Conservation (phyloP, 176 grass and related monocot species). For the Tillandsia leiboldiana region DNA sequence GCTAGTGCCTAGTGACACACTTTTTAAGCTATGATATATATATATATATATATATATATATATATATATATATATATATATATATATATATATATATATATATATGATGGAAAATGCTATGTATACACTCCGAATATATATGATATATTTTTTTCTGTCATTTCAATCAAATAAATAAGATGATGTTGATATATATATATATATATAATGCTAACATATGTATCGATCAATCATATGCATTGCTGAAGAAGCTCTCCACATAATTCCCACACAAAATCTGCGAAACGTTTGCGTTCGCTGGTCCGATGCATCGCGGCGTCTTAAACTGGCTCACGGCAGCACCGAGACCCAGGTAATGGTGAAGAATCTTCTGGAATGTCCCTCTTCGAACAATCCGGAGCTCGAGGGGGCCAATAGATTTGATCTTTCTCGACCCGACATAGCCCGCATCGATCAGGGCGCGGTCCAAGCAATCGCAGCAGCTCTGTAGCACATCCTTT, state of each 20-base stretch:
- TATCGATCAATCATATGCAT: conserved; percentile 28
- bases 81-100: no score
- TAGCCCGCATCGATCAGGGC: conserved; percentile 56
- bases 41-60: no score
- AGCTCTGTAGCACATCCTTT: conserved; percentile 45
- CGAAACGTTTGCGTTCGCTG: conserved; percentile 39
- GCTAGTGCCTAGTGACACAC: no score
- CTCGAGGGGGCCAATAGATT: conserved; percentile 51
- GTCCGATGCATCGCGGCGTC: conserved; percentile 44
- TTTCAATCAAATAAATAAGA: no score
- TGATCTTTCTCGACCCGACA: conserved; percentile 24
- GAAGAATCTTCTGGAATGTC: conserved; percentile 52
- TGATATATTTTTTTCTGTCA: no score
- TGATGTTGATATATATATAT: neutral
- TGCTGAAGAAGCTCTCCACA: conserved; percentile 24
- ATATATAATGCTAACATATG: neutral
- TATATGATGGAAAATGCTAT: no score
- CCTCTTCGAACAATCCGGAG: conserved; percentile 39
- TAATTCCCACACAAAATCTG: conserved; percentile 39
- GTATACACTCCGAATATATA: no score
- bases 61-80: no score
- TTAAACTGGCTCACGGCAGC: conserved; percentile 78
- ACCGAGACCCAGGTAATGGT: conserved; percentile 43
- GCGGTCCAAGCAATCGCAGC: conserved; percentile 69
- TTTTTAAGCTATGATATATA: no score